phyloP scores from a whole-genome alignment of 768 basidiomycete species.

The Tricholoma hemisulphureum region DNA sequence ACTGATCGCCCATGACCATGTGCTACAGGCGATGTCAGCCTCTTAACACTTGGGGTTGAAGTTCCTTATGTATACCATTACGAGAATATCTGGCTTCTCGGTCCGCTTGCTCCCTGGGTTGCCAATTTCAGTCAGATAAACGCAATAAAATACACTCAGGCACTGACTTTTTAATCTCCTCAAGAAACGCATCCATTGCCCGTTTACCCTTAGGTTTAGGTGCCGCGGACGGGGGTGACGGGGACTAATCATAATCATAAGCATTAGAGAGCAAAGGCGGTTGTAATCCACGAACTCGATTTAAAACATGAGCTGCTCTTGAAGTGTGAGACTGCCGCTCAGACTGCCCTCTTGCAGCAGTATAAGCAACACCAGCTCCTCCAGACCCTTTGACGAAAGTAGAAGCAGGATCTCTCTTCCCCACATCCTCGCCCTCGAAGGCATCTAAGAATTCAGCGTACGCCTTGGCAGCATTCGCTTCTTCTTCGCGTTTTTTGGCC shows the following conservation, averaged over 20 bases:
- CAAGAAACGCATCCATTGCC: constrained; percentile 94
- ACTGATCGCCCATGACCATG: constrained; percentile 72
- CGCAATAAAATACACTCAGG: background rate
- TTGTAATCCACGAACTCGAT: constrained; percentile 12
- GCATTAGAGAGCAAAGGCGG: background rate
- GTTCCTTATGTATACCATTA: constrained; percentile 42
- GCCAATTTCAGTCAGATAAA: constrained; percentile 8
- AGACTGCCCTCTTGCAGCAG: constrained; percentile 36
- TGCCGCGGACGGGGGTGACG: constrained; percentile 53
- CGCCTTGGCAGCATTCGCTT: constrained; percentile 73
- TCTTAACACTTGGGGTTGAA: background rate
- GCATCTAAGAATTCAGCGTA: constrained; percentile 83
- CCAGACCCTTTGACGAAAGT: constrained; percentile 63
- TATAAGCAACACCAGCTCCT: constrained; percentile 49
- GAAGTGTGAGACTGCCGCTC: constrained; percentile 11
- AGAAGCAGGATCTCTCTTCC: constrained; percentile 47
- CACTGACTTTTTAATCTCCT: constrained; percentile 88
- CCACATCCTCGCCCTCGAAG: constrained; percentile 70
- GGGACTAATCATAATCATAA: constrained; percentile 35
- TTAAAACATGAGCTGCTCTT: constrained; percentile 3
- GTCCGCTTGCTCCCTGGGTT: constrained; percentile 83
- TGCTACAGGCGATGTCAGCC: constrained; percentile 30
- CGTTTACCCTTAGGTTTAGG: constrained; percentile 90
- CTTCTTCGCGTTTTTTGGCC: constrained; percentile 82
- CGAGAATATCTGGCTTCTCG: constrained; percentile 82